Base-by-base conservation (phyloP, 1,284 basidiomycete species). In the Pascua sp. region DNA sequence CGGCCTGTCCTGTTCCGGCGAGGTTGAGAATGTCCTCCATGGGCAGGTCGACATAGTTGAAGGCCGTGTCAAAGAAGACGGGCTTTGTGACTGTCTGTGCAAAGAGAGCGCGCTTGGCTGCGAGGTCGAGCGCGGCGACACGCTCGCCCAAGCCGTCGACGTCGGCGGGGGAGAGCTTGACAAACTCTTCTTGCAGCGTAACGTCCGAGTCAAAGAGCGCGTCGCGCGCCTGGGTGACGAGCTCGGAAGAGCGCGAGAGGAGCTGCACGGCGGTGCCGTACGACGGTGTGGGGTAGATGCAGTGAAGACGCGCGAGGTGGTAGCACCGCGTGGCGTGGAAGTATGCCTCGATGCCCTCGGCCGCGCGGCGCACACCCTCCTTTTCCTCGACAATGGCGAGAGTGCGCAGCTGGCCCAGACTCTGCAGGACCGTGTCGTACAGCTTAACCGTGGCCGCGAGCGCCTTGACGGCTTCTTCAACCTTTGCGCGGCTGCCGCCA, bases 41-140 rank as follows among this genome's bases (percentile, higher is more conserved):
- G 67, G 90, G 88, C 56, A 91, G 73, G 66, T 88, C 85, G 54
- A 91, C 85, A 68, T 94, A 95, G 76, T 94, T 95, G 70, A 92
- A 85, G n/a, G 91, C 92, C 63, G 91, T 88, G 72, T 95, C 90
- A 77, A 92, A 95, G 80, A 95, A 95, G 39, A 91, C 70, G 9
- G 89, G 89, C 72, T 93, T 93, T 78, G 87, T 87, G 4, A 90
- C 87, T 62, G 89, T 88, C 71, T 83, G 83, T 1, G 84, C 81
- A 66, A 91, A 90, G 86, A 91, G 90, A 41, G 86, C 86, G 43
- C 83, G 84, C 74, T 92, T 92, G 72, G 85, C 82, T 1, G 80
- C 78, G 8, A 80, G 66, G 47, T 81, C 81, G 58, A 87, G 83
- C 1, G 76, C 64, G 11, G 77, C 64, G 45, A 90, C 75, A 2